Evolutionary conservation across 257 asterid genomes (phyloP).

Genomic region (Solanum paucissectum): DNA sequence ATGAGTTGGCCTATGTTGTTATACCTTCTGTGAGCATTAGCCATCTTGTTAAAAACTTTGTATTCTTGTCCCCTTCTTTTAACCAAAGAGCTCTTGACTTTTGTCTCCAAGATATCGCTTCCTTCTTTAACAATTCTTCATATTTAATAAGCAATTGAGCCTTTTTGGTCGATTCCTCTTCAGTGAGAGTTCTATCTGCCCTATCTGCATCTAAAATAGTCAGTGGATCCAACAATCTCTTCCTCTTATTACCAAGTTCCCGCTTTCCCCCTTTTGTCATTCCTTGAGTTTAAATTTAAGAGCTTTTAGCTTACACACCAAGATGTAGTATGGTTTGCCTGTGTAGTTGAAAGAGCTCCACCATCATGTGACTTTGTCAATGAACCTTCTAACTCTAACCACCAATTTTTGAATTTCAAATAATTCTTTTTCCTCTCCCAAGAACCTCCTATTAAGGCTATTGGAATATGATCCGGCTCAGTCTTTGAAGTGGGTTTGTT

Average conservation of each 20-base stretch:
- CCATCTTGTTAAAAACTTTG: not conserved
- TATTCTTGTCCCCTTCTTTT: not conserved
- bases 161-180: not conserved
- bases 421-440: not conserved
- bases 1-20: not conserved
- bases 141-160: not conserved
- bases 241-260: not conserved
- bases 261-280: not conserved
- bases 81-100: not conserved
- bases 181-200: not conserved
- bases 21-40: not conserved
- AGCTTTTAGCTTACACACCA: not conserved
- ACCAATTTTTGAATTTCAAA: not conserved
- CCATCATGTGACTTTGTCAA: not conserved
- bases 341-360: not conserved
- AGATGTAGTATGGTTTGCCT: not conserved
- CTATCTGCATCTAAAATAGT: not conserved
- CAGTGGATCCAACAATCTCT: not conserved
- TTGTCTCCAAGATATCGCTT: not conserved
- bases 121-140: not conserved
- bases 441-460: not conserved
- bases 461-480: not conserved
- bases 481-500: not conserved
- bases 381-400: not conserved
- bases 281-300: not conserved